Conservation (phyloP, 2,329 filamentous ascomycete genomes). For the Mycosphaerelloides madeirae region DNA sequence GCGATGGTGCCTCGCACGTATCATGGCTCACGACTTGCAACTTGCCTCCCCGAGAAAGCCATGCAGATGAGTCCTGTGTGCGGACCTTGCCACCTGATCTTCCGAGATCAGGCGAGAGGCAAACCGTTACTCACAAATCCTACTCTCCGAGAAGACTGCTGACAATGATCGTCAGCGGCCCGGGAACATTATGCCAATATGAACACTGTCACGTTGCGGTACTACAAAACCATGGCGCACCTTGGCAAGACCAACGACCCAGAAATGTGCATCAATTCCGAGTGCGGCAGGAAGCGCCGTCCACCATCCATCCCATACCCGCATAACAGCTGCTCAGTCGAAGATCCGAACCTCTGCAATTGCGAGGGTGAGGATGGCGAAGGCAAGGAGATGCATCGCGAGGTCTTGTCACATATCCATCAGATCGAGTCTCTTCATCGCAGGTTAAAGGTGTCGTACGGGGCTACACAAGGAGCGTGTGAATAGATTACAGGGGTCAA, state of each 20-base stretch:
- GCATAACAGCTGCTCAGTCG: background rate
- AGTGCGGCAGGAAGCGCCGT: background rate
- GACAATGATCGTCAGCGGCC: too few relatives aligned
- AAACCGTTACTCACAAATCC: too few relatives aligned
- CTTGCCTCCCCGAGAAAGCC: too few relatives aligned
- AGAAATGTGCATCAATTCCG: background rate
- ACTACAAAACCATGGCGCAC: background rate
- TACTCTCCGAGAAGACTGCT: too few relatives aligned
- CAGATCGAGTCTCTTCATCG: background rate
- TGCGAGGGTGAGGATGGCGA: background rate
- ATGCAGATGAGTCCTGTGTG: too few relatives aligned
- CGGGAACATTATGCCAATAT: background rate
- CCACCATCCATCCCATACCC: background rate
- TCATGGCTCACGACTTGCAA: too few relatives aligned
- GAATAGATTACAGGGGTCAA: background rate
- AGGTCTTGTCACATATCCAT: background rate
- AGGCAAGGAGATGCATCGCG: background rate
- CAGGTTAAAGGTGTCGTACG: background rate
- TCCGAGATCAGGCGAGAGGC: too few relatives aligned
- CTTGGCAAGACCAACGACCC: background rate
- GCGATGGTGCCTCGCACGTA: too few relatives aligned
- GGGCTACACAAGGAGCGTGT: background rate
- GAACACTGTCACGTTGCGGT: background rate
- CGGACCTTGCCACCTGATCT: too few relatives aligned
- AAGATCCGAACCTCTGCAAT: background rate